phyloP scores from a whole-genome alignment of 768 basidiomycete species.

The Clavaria fumosa region DNA sequence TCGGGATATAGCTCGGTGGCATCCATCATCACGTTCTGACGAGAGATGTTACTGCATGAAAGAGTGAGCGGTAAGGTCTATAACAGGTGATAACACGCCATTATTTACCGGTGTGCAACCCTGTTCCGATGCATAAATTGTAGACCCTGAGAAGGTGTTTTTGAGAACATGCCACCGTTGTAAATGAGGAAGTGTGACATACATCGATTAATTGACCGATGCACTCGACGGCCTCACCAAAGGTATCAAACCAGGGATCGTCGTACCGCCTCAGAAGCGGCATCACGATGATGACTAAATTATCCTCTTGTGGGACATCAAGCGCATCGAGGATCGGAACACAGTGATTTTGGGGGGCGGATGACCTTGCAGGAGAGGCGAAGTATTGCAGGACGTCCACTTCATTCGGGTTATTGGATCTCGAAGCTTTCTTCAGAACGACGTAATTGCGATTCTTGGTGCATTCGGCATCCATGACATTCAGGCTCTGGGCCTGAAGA shows the following conservation, averaged over 20 bases:
- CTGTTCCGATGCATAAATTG: slow-evolving; percentile 21
- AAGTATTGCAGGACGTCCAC: slow-evolving; percentile 17
- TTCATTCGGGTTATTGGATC: slow-evolving; percentile 14
- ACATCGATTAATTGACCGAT: slow-evolving; percentile 21
- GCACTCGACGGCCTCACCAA: slow-evolving; percentile 22
- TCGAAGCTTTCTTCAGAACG: slow-evolving; percentile 16
- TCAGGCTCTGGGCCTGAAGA: slow-evolving; percentile 1
- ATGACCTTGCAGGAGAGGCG: slow-evolving; percentile 4
- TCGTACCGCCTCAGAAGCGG: slow-evolving; percentile 15
- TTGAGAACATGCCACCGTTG: not conserved
- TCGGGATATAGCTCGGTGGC: slow-evolving; percentile 14
- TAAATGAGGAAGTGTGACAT: slow-evolving; percentile 10
- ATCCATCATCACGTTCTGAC: slow-evolving; percentile 23
- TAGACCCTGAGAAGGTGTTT: slow-evolving; percentile 14
- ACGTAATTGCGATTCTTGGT: slow-evolving; percentile 16
- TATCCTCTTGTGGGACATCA: slow-evolving; percentile 11
- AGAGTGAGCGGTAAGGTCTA: no score
- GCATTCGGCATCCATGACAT: slow-evolving; percentile 17
- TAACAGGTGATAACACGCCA: not conserved
- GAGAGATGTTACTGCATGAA: no score
- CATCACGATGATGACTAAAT: slow-evolving; percentile 15
- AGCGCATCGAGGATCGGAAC: slow-evolving; percentile 17
- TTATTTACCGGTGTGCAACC: slow-evolving; percentile 21
- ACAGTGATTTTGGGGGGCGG: slow-evolving; percentile 21
- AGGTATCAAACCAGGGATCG: slow-evolving; percentile 18